Evolutionary conservation across 345 rosid genomes (phyloP).

Genomic region (Limnanthes douglasii): DNA sequence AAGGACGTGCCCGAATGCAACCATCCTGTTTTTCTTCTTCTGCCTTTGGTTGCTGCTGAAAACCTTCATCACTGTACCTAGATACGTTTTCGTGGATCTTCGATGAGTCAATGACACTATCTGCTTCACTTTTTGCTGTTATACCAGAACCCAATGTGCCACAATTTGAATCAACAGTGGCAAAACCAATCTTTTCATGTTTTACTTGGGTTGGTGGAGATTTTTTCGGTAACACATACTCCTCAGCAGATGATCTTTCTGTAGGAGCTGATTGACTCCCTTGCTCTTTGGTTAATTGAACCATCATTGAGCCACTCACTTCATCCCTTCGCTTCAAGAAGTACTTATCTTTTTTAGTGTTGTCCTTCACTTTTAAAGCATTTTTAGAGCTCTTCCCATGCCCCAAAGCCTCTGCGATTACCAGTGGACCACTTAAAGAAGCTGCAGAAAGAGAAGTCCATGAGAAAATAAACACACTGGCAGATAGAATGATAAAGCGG

Average conservation of each 20-base stretch:
- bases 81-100: slow-evolving; percentile 17
- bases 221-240: slow-evolving; percentile 70
- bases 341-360: slow-evolving; percentile 57
- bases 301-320: slow-evolving; percentile 15
- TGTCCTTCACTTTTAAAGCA: slow-evolving; percentile 59
- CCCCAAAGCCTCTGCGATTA: slow-evolving; percentile 72
- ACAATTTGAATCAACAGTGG: slow-evolving; percentile 19
- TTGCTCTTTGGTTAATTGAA: slow-evolving; percentile 24
- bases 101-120: too few species aligned
- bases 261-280: slow-evolving; percentile 17
- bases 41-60: slow-evolving; percentile 12
- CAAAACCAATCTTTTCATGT: slow-evolving; percentile 20
- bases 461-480: slow-evolving; percentile 4
- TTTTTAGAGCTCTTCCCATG: slow-evolving; percentile 46
- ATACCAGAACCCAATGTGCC: slow-evolving; percentile 12
- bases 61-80: slow-evolving; percentile 13
- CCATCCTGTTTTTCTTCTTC: slow-evolving; percentile 10
- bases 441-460: slow-evolving; percentile 31
- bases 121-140: too few species aligned
- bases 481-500: neutral
- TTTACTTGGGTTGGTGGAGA: slow-evolving; percentile 18
- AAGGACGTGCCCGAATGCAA: slow-evolving; percentile 14
- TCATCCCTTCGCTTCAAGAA: slow-evolving; percentile 79
- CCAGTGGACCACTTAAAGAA: slow-evolving; percentile 93
- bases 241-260: slow-evolving; percentile 38